Evolutionary conservation across 2,329 filamentous ascomycete genomes (phyloP).

Genomic region (Botrytis paeoniae): DNA sequence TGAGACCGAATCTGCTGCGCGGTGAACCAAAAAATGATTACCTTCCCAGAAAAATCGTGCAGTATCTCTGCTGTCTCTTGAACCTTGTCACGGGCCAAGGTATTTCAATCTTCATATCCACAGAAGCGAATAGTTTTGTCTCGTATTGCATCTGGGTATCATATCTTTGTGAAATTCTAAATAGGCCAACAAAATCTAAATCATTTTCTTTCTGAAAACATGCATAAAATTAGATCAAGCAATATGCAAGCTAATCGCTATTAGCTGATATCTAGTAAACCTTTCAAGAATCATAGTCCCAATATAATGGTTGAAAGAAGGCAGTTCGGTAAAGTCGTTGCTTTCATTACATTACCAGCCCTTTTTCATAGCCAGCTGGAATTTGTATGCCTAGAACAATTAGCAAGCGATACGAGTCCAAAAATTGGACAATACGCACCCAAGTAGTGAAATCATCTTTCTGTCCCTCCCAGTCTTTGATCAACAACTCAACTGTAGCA

Average conservation of each 20-base stretch:
- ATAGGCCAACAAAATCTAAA: neutral
- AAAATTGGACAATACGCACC: slow-evolving; percentile 41
- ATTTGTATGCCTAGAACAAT: slow-evolving; percentile 31
- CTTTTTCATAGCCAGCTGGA: slow-evolving; percentile 34
- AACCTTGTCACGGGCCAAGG: neutral
- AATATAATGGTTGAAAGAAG: neutral
- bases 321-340: neutral
- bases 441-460: slow-evolving; percentile 77
- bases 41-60: neutral
- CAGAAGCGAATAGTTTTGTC: neutral
- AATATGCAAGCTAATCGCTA: neutral
- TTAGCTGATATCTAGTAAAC: neutral
- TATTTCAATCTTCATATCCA: neutral
- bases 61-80: neutral
- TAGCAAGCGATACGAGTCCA: slow-evolving; percentile 10
- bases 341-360: slow-evolving; percentile 14
- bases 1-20: neutral
- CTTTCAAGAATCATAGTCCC: neutral
- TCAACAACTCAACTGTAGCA: slow-evolving; percentile 53
- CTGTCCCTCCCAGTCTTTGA: slow-evolving; percentile 58
- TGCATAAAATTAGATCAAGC: neutral
- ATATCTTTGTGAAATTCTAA: neutral
- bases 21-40: neutral
- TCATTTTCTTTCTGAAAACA: neutral
- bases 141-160: slow-evolving; percentile 8